Percentiles rank a stretch among this genome's conserved stretches.
Conservation (phyloP, 306 rosid species). For the Chamaecrista fasciculata region DNA sequence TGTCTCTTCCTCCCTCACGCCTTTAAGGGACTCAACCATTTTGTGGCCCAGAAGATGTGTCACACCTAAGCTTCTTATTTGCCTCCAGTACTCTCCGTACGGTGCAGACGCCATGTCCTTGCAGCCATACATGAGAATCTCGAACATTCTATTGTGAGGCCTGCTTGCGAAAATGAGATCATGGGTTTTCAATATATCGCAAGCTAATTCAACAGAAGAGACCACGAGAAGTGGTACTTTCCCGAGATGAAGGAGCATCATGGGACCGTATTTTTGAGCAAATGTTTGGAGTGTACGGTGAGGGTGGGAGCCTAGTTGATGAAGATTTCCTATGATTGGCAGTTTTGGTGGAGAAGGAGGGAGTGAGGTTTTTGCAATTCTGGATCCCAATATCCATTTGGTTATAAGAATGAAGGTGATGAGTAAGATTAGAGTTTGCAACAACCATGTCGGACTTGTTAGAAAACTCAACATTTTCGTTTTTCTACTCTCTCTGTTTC, state of each 20-base stretch:
- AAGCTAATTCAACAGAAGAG: conserved; percentile 44
- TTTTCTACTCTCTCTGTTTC: no score
- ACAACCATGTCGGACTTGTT: no score
- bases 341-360: no score
- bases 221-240: conserved; percentile 38
- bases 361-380: no score
- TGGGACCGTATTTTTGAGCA: conserved; percentile 39
- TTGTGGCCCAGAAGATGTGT: conserved; percentile 25
- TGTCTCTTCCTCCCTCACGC: conserved; percentile 28
- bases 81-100: conserved; percentile 44
- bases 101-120: conserved; percentile 25
- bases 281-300: conserved; percentile 23
- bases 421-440: no score
- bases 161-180: conserved; percentile 44
- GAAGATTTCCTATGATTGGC: no score
- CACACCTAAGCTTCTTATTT: conserved; percentile 20
- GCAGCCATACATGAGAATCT: conserved; percentile 29
- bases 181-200: conserved; percentile 46
- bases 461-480: no score
- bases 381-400: no score
- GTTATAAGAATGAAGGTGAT: no score
- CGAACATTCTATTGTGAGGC: not conserved
- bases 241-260: conserved; percentile 56
- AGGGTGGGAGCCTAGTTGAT: no score
- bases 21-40: conserved; percentile 17